Percentiles rank a stretch among this genome's conserved stretches.
Evolutionary conservation across 306 rosid genomes (phyloP).

Genomic region (Sicyos edulis): DNA sequence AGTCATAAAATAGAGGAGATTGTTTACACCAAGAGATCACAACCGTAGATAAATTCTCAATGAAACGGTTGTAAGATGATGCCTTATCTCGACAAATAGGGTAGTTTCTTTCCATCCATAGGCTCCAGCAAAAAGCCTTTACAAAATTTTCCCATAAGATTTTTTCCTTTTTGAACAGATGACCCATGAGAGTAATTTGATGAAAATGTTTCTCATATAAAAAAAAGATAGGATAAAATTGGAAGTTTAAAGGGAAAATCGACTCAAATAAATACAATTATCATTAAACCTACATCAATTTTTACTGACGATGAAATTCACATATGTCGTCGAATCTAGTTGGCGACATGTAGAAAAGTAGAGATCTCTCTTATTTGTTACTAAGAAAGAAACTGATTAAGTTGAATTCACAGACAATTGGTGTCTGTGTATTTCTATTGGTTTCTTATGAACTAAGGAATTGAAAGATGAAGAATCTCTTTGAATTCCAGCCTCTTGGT

Average conservation of each 20-base stretch:
- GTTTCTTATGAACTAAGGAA: conserved; percentile 33
- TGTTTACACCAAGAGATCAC: too few species aligned
- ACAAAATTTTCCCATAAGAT: too few species aligned
- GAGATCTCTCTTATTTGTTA: background rate
- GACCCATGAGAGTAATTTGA: too few species aligned
- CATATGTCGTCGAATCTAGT: background rate
- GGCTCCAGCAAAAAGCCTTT: too few species aligned
- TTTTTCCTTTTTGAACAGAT: too few species aligned
- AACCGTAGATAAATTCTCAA: too few species aligned
- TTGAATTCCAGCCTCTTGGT: conserved; percentile 76
- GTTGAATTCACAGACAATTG: background rate
- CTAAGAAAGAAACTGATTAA: background rate
- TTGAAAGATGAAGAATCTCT: conserved; percentile 47
- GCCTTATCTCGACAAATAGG: too few species aligned
- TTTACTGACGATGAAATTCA: background rate
- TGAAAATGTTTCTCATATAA: background rate
- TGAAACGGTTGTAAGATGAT: too few species aligned
- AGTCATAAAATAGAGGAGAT: too few species aligned
- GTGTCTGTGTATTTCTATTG: background rate
- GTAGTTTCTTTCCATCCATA: too few species aligned
- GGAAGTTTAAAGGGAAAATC: background rate
- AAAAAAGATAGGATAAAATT: background rate
- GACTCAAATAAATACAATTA: background rate
- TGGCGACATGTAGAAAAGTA: background rate
- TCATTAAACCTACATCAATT: background rate